phyloP scores from a whole-genome alignment of 345 rosid species.

The Salix dunnii region DNA sequence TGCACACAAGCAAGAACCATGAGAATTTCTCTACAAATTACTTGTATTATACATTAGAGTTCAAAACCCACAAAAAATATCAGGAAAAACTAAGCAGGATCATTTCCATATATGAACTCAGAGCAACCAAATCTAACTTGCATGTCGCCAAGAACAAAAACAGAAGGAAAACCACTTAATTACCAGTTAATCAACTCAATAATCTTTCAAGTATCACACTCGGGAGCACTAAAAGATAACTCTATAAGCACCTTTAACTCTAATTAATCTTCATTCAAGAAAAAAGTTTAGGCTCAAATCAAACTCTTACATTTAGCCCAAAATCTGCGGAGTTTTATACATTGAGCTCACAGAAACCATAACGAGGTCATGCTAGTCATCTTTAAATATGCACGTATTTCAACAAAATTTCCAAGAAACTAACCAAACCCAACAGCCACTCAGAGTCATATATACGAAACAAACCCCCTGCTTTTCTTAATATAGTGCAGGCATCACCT shows the following conservation, averaged over 20 bases:
- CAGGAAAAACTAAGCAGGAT: not conserved
- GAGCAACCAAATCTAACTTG: not conserved
- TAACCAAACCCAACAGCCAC: not conserved
- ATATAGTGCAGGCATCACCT: not conserved
- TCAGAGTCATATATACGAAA: not conserved
- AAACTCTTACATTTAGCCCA: not conserved
- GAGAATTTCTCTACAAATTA: slow-evolving; percentile 3
- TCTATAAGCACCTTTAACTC: not conserved
- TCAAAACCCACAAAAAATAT: not conserved
- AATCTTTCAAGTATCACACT: not conserved
- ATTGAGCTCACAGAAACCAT: not conserved
- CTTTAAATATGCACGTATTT: not conserved
- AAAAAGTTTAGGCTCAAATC: not conserved
- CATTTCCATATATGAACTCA: not conserved
- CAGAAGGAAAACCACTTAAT: not conserved
- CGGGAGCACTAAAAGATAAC: not conserved
- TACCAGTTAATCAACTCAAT: not conserved
- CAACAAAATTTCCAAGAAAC: not conserved
- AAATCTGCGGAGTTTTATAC: not conserved
- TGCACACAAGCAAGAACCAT: slow-evolving; percentile 14
- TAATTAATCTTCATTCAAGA: not conserved
- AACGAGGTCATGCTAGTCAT: not conserved
- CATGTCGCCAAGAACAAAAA: not conserved
- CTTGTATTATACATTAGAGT: not conserved
- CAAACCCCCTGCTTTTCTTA: not conserved